Percentiles rank a stretch among this genome's conserved stretches.
Conservation (phyloP, 305 asterid species). For the Ilex paraguariensis region DNA sequence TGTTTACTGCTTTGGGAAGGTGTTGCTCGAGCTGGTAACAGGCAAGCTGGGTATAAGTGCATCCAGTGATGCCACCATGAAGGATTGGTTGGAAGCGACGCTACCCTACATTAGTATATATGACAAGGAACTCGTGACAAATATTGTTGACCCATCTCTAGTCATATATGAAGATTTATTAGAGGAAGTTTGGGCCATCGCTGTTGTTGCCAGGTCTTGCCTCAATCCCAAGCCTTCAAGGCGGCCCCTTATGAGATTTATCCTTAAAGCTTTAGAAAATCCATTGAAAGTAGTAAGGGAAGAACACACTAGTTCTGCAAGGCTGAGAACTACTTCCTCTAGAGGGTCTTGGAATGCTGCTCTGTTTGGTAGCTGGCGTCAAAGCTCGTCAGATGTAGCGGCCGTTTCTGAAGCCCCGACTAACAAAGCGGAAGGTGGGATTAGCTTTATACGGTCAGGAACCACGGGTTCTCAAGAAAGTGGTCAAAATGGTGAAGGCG, state of each 20-base stretch:
- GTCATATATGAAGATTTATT: slow-evolving; percentile 81
- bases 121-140: slow-evolving; percentile 83
- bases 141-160: slow-evolving; percentile 76
- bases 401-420: slow-evolving; percentile 22
- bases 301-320: slow-evolving; percentile 60
- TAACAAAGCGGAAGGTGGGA: slow-evolving; percentile 43
- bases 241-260: slow-evolving; percentile 81
- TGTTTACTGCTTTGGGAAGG: slow-evolving; percentile 89
- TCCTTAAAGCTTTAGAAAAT: slow-evolving; percentile 84
- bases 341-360: slow-evolving; percentile 84
- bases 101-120: slow-evolving; percentile 65
- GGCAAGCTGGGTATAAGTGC: slow-evolving; percentile 90
- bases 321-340: slow-evolving; percentile 66
- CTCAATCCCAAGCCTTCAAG: slow-evolving; percentile 77
- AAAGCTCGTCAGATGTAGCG: slow-evolving; percentile 60
- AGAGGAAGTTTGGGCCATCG: slow-evolving; percentile 99
- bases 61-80: slow-evolving; percentile 46
- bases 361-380: slow-evolving; percentile 86
- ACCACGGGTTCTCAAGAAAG: slow-evolving; percentile 1
- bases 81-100: slow-evolving; percentile 70
- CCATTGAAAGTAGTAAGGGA: slow-evolving; percentile 89
- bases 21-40: slow-evolving; percentile 85
- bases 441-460: slow-evolving; percentile 47
- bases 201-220: slow-evolving; percentile 82
- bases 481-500: not conserved